phyloP scores from a whole-genome alignment of 768 basidiomycete species.

The Suillus occidentalis region DNA sequence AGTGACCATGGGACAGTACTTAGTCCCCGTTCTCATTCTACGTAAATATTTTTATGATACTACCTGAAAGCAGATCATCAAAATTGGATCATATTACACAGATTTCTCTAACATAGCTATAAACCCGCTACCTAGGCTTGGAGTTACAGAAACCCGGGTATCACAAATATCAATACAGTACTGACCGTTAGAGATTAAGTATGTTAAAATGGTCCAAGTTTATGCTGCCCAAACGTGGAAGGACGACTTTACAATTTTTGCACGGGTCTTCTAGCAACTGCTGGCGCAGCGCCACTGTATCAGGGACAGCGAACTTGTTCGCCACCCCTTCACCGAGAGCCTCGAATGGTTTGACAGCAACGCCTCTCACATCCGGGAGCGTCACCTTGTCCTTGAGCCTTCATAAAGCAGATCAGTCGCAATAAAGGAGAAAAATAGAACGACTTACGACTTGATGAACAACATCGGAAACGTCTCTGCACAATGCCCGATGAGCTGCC shows the following conservation, averaged over 20 bases:
- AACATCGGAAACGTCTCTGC: slow-evolving; percentile 1
- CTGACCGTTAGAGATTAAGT: background rate
- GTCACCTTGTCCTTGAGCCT: background rate
- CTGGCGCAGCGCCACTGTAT: background rate
- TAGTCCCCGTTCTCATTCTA: background rate
- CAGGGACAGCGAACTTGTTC: background rate
- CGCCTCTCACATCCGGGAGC: background rate
- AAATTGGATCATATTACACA: too few relatives aligned
- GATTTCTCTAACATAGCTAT: too few relatives aligned
- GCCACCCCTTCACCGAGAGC: background rate
- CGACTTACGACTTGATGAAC: slow-evolving; percentile 2
- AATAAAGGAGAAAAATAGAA: background rate
- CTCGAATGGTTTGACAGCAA: background rate
- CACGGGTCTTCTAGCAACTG: background rate
- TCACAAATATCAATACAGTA: background rate
- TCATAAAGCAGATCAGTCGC: background rate
- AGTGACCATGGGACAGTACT: too few relatives aligned
- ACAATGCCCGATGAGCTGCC: slow-evolving; percentile 2
- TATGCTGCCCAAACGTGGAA: background rate
- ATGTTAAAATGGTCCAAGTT: background rate
- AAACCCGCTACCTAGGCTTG: too few relatives aligned
- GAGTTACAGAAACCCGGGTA: too few relatives aligned
- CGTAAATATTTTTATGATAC: background rate
- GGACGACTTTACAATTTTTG: background rate
- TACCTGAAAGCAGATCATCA: too few relatives aligned